Conservation (phyloP, 352 stramenopile species). For the Pythium guiyangense region DNA sequence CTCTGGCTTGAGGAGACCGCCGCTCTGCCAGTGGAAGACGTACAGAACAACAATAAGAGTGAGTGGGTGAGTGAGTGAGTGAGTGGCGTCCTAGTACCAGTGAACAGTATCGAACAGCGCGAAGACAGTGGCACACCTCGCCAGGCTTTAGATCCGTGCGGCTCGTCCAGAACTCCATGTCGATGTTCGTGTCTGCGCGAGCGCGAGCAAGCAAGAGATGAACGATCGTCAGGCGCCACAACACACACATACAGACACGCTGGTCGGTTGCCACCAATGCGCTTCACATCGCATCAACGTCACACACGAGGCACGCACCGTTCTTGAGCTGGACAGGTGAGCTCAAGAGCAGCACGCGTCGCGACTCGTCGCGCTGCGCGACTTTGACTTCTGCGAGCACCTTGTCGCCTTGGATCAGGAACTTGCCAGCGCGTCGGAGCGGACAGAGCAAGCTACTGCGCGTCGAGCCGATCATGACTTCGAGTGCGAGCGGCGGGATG, state of each 20-base stretch:
- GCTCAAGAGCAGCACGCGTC: slow-evolving; percentile 75
- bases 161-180: slow-evolving; percentile 81
- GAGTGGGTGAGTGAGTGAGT: not conserved
- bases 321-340: slow-evolving; percentile 89
- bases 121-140: slow-evolving; percentile 22
- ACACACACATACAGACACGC: too few relatives aligned
- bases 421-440: slow-evolving; percentile 79
- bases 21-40: slow-evolving; percentile 20
- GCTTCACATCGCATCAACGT: not conserved
- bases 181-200: slow-evolving; percentile 56
- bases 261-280: too few relatives aligned
- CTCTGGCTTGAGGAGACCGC: slow-evolving; percentile 27
- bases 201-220: slow-evolving; percentile 2
- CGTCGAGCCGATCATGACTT: slow-evolving; percentile 71
- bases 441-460: slow-evolving; percentile 79
- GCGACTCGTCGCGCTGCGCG: slow-evolving; percentile 79
- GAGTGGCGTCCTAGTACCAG: not conserved
- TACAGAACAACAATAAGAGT: not conserved
- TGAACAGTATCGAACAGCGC: not conserved
- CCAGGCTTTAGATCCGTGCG: slow-evolving; percentile 41
- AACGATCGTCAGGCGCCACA: not conserved
- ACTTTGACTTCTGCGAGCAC: slow-evolving; percentile 87
- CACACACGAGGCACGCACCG: slow-evolving; percentile 25
- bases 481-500: slow-evolving; percentile 77
- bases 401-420: slow-evolving; percentile 84